Conservation (phyloP, 805 yeast genomes). For the Candida golubevii region DNA sequence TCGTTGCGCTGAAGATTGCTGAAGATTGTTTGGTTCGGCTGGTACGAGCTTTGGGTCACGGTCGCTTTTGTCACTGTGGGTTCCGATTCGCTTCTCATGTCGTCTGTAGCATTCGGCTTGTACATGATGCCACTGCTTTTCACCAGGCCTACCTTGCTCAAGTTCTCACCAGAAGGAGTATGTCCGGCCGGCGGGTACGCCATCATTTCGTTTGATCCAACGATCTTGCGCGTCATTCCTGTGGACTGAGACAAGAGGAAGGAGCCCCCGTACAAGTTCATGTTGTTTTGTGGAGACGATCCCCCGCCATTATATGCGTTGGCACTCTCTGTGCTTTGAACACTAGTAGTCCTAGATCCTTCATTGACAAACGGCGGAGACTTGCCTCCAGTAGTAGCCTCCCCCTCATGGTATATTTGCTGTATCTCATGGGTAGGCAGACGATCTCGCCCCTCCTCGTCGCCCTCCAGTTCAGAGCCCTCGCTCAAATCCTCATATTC, state of each 20-base stretch:
- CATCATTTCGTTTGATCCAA: conserved; percentile 6
- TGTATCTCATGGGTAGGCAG: not conserved
- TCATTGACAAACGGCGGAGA: not conserved
- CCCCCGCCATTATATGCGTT: not conserved
- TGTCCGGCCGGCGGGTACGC: not conserved
- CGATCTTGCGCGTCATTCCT: conserved; percentile 35
- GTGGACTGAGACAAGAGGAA: conserved; percentile 41
- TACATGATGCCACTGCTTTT: conserved; percentile 30
- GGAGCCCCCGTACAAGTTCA: conserved; percentile 40
- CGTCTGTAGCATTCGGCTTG: conserved; percentile 20
- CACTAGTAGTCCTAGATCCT: not conserved
- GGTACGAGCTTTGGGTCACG: conserved; percentile 35
- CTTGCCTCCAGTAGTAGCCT: not conserved
- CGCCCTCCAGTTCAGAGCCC: conserved; percentile 13
- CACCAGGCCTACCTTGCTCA: conserved; percentile 3
- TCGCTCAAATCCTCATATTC: conserved; percentile 35
- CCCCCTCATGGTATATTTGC: too few species aligned
- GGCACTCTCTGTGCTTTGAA: not conserved
- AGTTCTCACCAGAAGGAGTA: conserved; percentile 1
- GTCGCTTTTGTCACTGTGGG: conserved; percentile 31
- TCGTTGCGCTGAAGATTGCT: conserved; percentile 39
- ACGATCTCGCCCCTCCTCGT: not conserved
- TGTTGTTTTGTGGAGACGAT: not conserved
- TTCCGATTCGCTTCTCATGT: conserved; percentile 16
- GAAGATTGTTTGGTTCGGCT: conserved; percentile 40